Percentiles rank a stretch among this genome's conserved stretches.
These are phyloP conservation scores for Allomyces javanicus DNA, from an alignment of 192 early-diverging fungal genomes.

Conservation along the genomic window DNA sequence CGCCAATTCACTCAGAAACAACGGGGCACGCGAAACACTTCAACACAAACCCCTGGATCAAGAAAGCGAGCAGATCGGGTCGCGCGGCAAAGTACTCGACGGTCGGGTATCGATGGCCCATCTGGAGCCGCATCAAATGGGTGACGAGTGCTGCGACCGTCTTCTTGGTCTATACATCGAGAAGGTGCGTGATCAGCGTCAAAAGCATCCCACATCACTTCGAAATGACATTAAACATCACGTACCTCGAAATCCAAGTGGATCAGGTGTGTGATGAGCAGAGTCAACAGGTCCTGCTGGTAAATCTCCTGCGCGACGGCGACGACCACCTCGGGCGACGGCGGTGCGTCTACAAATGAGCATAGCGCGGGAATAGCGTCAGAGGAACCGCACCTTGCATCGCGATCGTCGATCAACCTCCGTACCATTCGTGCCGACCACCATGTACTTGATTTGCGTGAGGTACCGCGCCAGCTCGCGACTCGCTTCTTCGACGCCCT, in stretches of 20 bases:
- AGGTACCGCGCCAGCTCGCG: conserved; percentile 54
- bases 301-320: conserved; percentile 93
- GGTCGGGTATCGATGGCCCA: conserved; percentile 84
- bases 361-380: not conserved
- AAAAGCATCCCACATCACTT: no score
- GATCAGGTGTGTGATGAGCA: conserved; percentile 69
- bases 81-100: conserved; percentile 80
- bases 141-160: conserved; percentile 95
- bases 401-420: not conserved
- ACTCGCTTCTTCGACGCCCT: conserved; percentile 63
- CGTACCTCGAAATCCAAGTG: conserved; percentile 75
- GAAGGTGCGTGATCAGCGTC: no score
- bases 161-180: conserved; percentile 27
- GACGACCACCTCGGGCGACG: conserved; percentile 71
- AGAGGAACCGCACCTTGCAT: not conserved
- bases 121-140: conserved; percentile 80
- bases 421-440: conserved; percentile 84
- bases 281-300: conserved; percentile 69
- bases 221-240: no score
- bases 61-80: conserved; percentile 58
- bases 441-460: conserved; percentile 73
- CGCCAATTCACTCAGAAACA: no score
- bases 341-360: conserved; percentile 45
- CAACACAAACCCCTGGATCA: conserved; percentile 36
- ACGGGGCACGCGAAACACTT: no score